Conservation (phyloP, 1,284 basidiomycete species). For the Thecaphora thlaspeos region DNA sequence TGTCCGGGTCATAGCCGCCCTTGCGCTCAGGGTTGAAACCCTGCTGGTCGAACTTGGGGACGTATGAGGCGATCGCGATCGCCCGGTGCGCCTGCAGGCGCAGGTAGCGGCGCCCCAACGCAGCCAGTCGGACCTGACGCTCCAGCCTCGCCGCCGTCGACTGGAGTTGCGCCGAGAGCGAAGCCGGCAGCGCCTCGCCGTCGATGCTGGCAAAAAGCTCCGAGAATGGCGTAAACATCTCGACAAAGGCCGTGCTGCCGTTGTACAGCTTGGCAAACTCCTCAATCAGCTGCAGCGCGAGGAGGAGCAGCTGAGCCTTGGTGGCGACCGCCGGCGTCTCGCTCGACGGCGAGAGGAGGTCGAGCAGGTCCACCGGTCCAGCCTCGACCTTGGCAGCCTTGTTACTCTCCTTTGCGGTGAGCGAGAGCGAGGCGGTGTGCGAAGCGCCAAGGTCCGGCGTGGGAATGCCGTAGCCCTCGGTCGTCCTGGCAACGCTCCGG, state of each 20-base stretch:
- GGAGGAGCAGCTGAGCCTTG: slow-evolving; percentile 22
- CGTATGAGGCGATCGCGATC: slow-evolving; percentile 87
- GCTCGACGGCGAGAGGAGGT: neutral
- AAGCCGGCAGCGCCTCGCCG: slow-evolving; percentile 10
- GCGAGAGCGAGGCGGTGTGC: slow-evolving; percentile 17
- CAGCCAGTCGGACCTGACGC: slow-evolving; percentile 69
- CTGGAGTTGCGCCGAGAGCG: slow-evolving; percentile 15
- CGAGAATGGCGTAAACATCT: slow-evolving; percentile 47
- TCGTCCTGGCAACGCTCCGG: slow-evolving; percentile 28
- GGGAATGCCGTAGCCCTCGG: slow-evolving; percentile 50
- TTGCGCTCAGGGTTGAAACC: slow-evolving; percentile 77
- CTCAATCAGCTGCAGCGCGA: slow-evolving; percentile 24
- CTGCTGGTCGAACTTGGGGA: slow-evolving; percentile 84
- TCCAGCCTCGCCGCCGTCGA: slow-evolving; percentile 59
- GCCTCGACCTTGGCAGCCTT: neutral
- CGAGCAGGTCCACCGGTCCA: neutral
- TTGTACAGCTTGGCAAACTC: slow-evolving; percentile 46
- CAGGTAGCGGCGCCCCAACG: slow-evolving; percentile 73
- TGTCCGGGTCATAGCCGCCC: slow-evolving; percentile 79
- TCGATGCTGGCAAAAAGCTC: slow-evolving; percentile 18
- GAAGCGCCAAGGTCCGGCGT: slow-evolving; percentile 44
- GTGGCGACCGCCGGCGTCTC: neutral
- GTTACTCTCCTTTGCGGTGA: neutral
- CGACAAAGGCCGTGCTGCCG: slow-evolving; percentile 46
- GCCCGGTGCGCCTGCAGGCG: slow-evolving; percentile 90